These are phyloP conservation scores for Cordyceps javanica DNA, from an alignment of 2,329 filamentous ascomycete species.

Conservation along the genomic window DNA sequence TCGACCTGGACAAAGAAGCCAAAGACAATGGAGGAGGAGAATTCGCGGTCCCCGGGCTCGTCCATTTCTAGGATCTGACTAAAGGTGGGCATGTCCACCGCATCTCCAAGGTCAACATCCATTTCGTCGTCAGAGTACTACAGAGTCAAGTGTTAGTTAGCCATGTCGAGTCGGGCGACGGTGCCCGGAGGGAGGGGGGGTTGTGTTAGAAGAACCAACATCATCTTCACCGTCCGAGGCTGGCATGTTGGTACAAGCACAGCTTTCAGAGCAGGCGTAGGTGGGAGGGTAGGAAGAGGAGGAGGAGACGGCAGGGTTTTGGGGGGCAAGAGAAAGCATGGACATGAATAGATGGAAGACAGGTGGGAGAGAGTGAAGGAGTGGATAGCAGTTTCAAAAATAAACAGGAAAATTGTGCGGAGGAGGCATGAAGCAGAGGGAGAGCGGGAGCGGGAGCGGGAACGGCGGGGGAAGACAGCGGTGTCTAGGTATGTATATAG, in stretches of 20 bases:
- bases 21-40: constrained; percentile 81
- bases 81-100: constrained; percentile 76
- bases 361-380: background rate
- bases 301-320: constrained; percentile 1
- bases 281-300: background rate
- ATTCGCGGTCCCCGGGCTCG: constrained; percentile 79
- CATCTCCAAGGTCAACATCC: constrained; percentile 59
- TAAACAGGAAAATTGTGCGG: background rate
- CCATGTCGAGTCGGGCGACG: background rate
- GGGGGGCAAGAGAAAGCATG: constrained; percentile 9
- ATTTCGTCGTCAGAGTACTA: constrained; percentile 31
- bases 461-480: background rate
- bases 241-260: background rate
- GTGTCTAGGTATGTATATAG: constrained; percentile 9
- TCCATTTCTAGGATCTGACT: constrained; percentile 98
- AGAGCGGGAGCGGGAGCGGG: background rate
- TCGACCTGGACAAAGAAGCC: constrained; percentile 92
- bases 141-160: background rate
- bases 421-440: background rate
- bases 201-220: constrained; percentile 7
- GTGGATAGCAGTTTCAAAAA: background rate
- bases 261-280: background rate
- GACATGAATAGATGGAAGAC: background rate
- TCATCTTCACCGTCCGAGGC: constrained; percentile 3
- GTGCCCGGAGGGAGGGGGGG: background rate